Base-by-base conservation (phyloP, 192 early-diverging fungal genomes). In the Rhizoclosmatium sp. region DNA sequence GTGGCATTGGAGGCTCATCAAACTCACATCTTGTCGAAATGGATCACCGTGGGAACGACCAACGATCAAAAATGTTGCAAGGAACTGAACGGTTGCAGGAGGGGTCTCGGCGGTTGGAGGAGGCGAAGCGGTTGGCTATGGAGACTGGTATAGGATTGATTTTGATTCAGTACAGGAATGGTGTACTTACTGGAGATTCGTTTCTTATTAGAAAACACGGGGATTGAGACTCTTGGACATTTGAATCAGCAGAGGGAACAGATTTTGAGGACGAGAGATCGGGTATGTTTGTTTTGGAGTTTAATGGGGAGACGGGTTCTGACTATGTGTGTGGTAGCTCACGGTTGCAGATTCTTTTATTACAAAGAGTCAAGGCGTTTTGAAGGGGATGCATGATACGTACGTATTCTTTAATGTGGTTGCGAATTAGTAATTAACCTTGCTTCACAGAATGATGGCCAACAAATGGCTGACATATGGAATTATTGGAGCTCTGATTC, bases 211-310 rank as follows among this genome's bases (percentile, higher is more conserved):
- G 97, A 99, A 85, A 78, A 87, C 7, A 85, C 96, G 42, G 97
- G 96, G 3, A 93, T 94, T 45, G 89, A 87, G 46, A 97, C 96
- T 21, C 84, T 99, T 67, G 89, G 91, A 14, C 92, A 92, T 71
- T 80, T 98, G 78, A 88, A 94, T 68, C 86, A 92, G 42, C 98
- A 99, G 82, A 79, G 98, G 47, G 95, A 99, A 81, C 95, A 97
- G 70, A 95, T 99, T 78, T 78, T 93, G 40, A 84, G 92, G 61
- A 94, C 96, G 39, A 86, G 93, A 75, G 93, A 98, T 87, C 91
- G 91, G 4, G 92, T 95, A 88, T 73, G 86, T 83, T 60, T 45
- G 10, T 44, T 45, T 56, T 62, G 10, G 19, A 62, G 19, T 4
- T 31, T 31, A 0, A 31, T 31, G 31, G 83, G 47, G 46, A 7